Evolutionary conservation across 2,329 filamentous ascomycete genomes (phyloP).

Genomic region (Stagonosporopsis tanaceti): DNA sequence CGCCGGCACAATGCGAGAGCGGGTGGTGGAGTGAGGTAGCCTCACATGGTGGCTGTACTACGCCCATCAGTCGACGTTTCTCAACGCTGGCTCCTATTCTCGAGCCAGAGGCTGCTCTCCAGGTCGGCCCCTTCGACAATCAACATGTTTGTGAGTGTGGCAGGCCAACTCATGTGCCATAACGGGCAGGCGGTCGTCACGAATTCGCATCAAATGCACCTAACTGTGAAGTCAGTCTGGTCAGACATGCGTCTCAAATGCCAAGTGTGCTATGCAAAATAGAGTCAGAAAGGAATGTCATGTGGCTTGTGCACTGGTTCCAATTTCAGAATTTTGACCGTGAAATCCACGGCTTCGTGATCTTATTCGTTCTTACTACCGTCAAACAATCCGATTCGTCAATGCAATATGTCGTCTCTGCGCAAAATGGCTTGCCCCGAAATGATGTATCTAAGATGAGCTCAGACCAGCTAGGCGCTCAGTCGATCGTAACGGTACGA

Average conservation of each 20-base stretch:
- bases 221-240: neutral
- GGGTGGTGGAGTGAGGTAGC: constrained; percentile 19
- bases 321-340: constrained; percentile 17
- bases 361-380: constrained; percentile 16
- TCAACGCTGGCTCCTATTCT: constrained; percentile 21
- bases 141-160: neutral
- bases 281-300: neutral
- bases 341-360: constrained; percentile 8
- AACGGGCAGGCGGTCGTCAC: neutral
- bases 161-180: neutral
- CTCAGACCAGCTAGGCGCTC: constrained; percentile 39
- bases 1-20: constrained; percentile 8
- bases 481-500: constrained; percentile 28
- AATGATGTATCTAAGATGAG: constrained; percentile 29
- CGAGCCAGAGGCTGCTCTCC: constrained; percentile 13
- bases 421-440: constrained; percentile 25
- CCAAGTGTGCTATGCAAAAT: neutral
- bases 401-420: constrained; percentile 22
- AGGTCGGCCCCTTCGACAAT: neutral
- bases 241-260: neutral
- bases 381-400: constrained; percentile 15
- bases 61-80: constrained; percentile 5
- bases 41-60: constrained; percentile 7
- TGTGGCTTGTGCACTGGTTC: neutral
- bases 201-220: neutral